Base-by-base conservation (phyloP, 768 basidiomycete species). In the Cyathus striatus region DNA sequence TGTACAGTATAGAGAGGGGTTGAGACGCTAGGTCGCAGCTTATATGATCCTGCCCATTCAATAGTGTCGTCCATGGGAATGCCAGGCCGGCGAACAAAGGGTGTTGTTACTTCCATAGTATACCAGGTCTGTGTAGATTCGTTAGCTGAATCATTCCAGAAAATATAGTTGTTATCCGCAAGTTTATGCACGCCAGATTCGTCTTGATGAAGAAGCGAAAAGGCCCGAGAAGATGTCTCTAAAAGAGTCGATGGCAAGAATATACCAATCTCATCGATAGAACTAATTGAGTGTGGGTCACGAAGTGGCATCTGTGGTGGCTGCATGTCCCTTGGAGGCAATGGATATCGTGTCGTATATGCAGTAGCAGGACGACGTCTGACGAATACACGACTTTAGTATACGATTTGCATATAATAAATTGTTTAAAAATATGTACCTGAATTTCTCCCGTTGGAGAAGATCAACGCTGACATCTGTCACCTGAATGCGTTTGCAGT, bases 281-380 rank as follows among this genome's bases (percentile, higher is more conserved):
- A 63, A 45, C 73, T 73, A 22, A 87, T 57, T 4, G 76, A 66
- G 47, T 87, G 80, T 1, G 78, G 65, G 27, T 70, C 58, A 12
- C 68, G 73, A 18, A 92, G 68, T 1, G 81, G 76, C 24, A 67
- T 47, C 35, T 69, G 62, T 5, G 88, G 89, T 18, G 88, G 88
- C 49, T 92, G 89, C 37, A 67, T 52, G 9, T 65, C 57, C 34
- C 57, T 47, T 6, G 76, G 64, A 16, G 85, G 85, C 6, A 90
- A 47, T 4, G 84, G 82, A 60, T 67, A 81, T 22, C 62, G 63
- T 3, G 66, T 38, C 3, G 66, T 51, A 48, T 74, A 79, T 21
- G 66, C 60, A 14, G 60, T 41, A 14, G 69, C 65, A n/a, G 69
- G 62, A 6, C 61, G 54, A 14, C 60, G 66, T 49, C 79, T 83